Conservation (phyloP, 2,329 filamentous ascomycete genomes). For the Botrytis tulipae region DNA sequence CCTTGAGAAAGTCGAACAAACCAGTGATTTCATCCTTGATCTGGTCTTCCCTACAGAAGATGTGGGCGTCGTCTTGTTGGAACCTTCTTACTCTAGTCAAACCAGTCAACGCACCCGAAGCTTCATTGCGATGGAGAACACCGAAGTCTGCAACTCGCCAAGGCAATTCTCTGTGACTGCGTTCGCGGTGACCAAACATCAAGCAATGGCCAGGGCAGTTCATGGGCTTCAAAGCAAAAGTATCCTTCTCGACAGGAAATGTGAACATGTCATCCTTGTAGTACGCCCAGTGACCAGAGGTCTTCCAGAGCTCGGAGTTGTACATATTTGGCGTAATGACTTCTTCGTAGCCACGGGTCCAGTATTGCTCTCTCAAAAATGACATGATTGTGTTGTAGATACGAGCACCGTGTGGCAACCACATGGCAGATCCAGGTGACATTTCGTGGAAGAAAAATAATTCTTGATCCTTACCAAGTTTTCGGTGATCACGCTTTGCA, state of each 20-base stretch:
- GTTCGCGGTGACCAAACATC: conserved; percentile 78
- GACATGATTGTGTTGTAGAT: conserved; percentile 88
- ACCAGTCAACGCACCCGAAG: conserved; percentile 85
- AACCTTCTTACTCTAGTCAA: conserved; percentile 91
- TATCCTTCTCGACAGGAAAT: conserved; percentile 79
- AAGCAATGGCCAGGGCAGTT: conserved; percentile 95
- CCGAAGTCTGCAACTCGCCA: conserved; percentile 95
- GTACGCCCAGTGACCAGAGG: conserved; percentile 89
- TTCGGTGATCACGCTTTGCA: conserved; percentile 93
- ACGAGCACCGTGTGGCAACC: conserved; percentile 85
- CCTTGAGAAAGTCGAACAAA: conserved; percentile 82
- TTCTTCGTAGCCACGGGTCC: conserved; percentile 89
- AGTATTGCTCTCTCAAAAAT: conserved; percentile 84
- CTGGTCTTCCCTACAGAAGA: conserved; percentile 87
- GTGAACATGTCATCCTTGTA: conserved; percentile 96
- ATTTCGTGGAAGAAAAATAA: conserved; percentile 95
- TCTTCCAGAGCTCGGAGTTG: conserved; percentile 90
- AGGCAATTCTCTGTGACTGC: conserved; percentile 86
- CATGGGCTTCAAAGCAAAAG: conserved; percentile 91
- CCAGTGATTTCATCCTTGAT: conserved; percentile 71
- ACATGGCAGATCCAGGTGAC: conserved; percentile 92
- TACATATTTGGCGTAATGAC: conserved; percentile 97
- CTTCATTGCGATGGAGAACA: conserved; percentile 91
- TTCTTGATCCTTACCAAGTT: conserved; percentile 92
- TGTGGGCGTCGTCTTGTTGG: conserved; percentile 94